Base-by-base conservation (phyloP, 305 asterid genomes). In the Withania somnifera region DNA sequence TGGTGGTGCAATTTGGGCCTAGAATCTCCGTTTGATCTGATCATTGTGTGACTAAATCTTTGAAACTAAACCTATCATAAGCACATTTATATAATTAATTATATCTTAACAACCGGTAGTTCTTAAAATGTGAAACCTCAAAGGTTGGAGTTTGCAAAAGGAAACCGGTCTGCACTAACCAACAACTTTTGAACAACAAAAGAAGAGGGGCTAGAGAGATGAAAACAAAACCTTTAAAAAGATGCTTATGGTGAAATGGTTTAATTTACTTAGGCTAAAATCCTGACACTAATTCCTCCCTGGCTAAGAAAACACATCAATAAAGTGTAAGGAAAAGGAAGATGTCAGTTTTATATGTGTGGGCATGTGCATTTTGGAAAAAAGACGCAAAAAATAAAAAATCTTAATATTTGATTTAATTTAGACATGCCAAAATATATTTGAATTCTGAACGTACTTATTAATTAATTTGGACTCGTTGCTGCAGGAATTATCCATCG, bases 401-500 rank as follows among this genome's bases (percentile, higher is more conserved):
- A 69, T 69, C 54, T 42, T 42, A 3, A 40, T 36, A 5, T 38
- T 32, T 40, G 32, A 71, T 45, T 66, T 66, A 47, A 17, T 66
- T 34, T 22, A 22, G 57, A 71, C 57, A 71, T 66, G 28, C 2
- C 69, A 61, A 66, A 36, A 58, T 17, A 64, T 64, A 38, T 75
- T 75, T 51, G 80, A 75, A 51, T 50, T 75, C 1, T 73, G 24
- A 66, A 9, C n/a, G 26, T 66, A 9, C 38, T 34, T 66, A 24
- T 7, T 15, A 61, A 19, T 34, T 19, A 22, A 22, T 11, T 58
- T 78, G 19, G 58, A 58, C 64, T 80, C 42, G 52, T 79, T 40
- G 53, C 80, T 86, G 93, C 94, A 94, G 99, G 97, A 91, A 57
- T 88, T 96, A 60, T 86, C 97, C 3, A 88, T 91, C 82, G 87